phyloP scores from a whole-genome alignment of 768 basidiomycete genomes.

The Kwoniella botswanensis region DNA sequence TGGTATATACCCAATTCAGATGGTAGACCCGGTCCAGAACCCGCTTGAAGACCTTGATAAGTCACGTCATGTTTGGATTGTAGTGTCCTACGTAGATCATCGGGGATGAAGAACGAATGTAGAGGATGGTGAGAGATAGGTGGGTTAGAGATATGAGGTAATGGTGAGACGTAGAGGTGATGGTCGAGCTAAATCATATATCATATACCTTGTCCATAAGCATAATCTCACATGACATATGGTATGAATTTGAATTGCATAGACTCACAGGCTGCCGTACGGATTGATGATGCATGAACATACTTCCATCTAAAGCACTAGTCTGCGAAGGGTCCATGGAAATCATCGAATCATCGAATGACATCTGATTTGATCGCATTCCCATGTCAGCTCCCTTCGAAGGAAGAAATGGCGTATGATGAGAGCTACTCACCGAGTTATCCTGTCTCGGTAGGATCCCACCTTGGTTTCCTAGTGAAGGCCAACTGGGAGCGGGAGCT shows the following conservation, averaged over 20 bases:
- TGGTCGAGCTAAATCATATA: no score
- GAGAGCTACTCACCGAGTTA: constrained; percentile 5
- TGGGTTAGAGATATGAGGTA: constrained; percentile 65
- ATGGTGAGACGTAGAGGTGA: constrained; percentile 80
- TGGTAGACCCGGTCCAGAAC: constrained; percentile 65
- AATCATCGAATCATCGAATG: constrained; percentile 22
- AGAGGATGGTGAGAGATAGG: constrained; percentile 59
- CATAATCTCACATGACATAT: no score
- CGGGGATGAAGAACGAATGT: constrained; percentile 79
- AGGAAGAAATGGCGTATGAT: not conserved
- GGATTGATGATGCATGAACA: constrained; percentile 50
- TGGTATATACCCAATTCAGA: constrained; percentile 91
- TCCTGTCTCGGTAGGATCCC: constrained; percentile 25
- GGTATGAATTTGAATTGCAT: no score
- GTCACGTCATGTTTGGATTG: constrained; percentile 56
- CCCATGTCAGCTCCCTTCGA: no score
- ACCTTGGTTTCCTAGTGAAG: constrained; percentile 11
- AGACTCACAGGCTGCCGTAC: constrained; percentile 73
- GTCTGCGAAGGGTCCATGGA: constrained; percentile 29
- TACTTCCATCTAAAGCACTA: constrained; percentile 38
- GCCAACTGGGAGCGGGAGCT: constrained; percentile 18
- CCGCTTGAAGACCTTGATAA: constrained; percentile 31
- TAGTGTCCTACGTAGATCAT: constrained; percentile 62
- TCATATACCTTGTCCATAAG: no score
- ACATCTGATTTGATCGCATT: not conserved